Evolutionary conservation across 768 basidiomycete genomes (phyloP).

Genomic region (Lyophyllum atratum): DNA sequence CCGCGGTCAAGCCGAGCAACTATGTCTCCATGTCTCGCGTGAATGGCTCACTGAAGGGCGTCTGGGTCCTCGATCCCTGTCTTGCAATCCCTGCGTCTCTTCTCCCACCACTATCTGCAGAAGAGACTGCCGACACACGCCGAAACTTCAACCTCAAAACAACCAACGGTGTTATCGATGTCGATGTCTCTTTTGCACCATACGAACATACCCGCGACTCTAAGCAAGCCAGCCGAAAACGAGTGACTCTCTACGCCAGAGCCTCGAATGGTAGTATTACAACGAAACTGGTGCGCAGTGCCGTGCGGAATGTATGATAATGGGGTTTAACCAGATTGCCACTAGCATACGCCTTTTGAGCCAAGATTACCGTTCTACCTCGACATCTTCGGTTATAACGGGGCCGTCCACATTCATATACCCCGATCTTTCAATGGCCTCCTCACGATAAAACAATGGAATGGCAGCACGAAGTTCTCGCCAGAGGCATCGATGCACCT

Average conservation of each 20-base stretch:
- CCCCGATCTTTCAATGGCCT: constrained; percentile 44
- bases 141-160: constrained; percentile 39
- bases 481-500: constrained; percentile 23
- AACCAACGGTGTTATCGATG: constrained; percentile 34
- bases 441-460: constrained; percentile 25
- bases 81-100: constrained; percentile 38
- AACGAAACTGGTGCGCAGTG: constrained; percentile 21
- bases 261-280: constrained; percentile 30
- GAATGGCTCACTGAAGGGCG: constrained; percentile 32
- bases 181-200: constrained; percentile 39
- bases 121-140: constrained; percentile 38
- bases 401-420: constrained; percentile 32
- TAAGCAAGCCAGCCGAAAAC: constrained; percentile 6
- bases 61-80: constrained; percentile 45
- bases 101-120: constrained; percentile 36
- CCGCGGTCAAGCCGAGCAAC: constrained; percentile 33
- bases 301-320: background rate
- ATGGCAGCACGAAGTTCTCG: constrained; percentile 33
- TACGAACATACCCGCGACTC: constrained; percentile 1
- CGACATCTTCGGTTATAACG: constrained; percentile 24
- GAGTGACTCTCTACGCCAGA: constrained; percentile 18
- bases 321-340: background rate
- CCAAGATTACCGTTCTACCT: constrained; percentile 26
- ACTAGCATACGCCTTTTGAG: constrained; percentile 19
- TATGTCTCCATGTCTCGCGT: constrained; percentile 29